Evolutionary conservation across 495 filamentous ascomycete species (phyloP), one percentile per base, ranked within the genome.

Genomic region (Entonaema liquescens): DNA sequence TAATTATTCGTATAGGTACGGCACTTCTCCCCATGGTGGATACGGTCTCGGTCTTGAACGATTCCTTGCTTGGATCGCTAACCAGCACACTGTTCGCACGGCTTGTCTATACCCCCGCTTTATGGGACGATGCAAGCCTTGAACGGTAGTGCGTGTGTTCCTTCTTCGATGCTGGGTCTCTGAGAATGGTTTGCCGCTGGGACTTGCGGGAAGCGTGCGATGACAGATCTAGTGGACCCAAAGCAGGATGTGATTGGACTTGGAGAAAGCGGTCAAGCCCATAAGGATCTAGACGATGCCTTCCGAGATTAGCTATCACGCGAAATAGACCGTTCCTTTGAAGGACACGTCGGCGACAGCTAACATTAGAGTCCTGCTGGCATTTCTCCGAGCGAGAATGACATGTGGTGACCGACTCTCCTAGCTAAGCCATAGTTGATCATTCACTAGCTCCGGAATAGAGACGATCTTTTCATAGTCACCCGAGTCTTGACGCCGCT

Each of bases 1-100:
- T 83, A 67, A 84, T 55, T 15, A 21, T 12, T 25, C 3, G 42
- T 61, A 47, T 71, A 97, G 93, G 82, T 99, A 98, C 76, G 95
- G 95, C 59, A 93, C 91, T 52, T 93, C 91, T 42, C 93, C 95
- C 11, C 95, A 99, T 77, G 95, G 95, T 57, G 95, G 95, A 61
- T 99, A 97, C 78, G 95, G 95, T 55, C 86, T 99, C 36, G 95
- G 95, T 71, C 85, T 98, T 36, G 95, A 99, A 85, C 90, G 95
- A 54, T 98, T 98, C 85, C 83, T 99, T 26, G 95, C 95, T 35
- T 99, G 96, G 96, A 82, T 99, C 84, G 95, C 92, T 76, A 91
- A 91, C 72, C 92, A 93, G 77, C 92, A 93, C 80, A 97, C 94
- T 15, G 94, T 99, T 35, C 86, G 94, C 38, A 94, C 96, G 62